Evolutionary conservation across 2,329 filamentous ascomycete genomes (phyloP).

Genomic region (Verticillium longisporum): DNA sequence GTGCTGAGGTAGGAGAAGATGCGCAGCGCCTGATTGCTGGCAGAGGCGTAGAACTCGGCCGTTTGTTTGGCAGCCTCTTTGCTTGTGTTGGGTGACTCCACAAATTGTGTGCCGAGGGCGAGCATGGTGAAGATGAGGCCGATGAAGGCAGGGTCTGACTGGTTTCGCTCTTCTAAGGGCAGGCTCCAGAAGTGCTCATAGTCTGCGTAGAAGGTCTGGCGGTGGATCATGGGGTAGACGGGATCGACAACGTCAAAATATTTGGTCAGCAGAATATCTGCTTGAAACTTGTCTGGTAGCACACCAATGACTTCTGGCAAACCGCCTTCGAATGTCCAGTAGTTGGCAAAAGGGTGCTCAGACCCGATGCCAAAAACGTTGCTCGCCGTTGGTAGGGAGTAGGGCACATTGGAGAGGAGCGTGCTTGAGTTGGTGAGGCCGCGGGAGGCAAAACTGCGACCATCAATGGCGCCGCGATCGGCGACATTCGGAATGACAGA

Average conservation of each 20-base stretch:
- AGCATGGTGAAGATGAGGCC: conserved; percentile 72
- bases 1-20: conserved; percentile 72
- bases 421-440: conserved; percentile 44
- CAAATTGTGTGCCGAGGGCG: conserved; percentile 72
- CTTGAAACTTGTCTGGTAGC: conserved; percentile 68
- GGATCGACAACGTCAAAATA: conserved; percentile 71
- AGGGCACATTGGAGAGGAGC: conserved; percentile 66
- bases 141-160: conserved; percentile 61
- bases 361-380: conserved; percentile 77
- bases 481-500: conserved; percentile 44
- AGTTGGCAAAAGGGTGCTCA: conserved; percentile 75
- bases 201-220: conserved; percentile 68
- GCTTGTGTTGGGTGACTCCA: conserved; percentile 46
- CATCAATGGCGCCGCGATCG: conserved; percentile 41
- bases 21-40: conserved; percentile 69
- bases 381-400: conserved; percentile 62
- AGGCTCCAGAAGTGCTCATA: conserved; percentile 74
- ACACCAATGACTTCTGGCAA: conserved; percentile 69
- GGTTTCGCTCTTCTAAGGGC: conserved; percentile 46
- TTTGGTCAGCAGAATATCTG: conserved; percentile 58
- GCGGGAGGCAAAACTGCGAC: conserved; percentile 35
- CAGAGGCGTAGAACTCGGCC: conserved; percentile 75
- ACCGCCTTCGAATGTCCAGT: conserved; percentile 75
- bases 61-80: conserved; percentile 63
- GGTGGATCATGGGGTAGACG: conserved; percentile 74